Evolutionary conservation across 2,329 filamentous ascomycete genomes (phyloP).

Genomic region (Colletotrichum lupini): DNA sequence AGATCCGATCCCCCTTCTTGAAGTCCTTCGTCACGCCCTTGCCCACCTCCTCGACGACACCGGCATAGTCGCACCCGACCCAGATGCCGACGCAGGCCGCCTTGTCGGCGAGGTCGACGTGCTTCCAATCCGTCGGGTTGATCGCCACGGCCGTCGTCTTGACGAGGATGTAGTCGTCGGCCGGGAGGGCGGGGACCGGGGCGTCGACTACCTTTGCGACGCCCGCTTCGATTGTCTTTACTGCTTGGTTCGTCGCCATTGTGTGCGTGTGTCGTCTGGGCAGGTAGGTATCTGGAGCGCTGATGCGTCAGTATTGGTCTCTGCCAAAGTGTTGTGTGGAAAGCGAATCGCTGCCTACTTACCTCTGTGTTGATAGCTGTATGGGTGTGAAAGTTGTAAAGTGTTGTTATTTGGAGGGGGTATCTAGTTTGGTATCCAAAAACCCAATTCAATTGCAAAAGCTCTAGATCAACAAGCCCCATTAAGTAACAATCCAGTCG

Average conservation of each 20-base stretch:
- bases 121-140: conserved; percentile 52
- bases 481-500: background rate
- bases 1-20: conserved; percentile 59
- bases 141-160: conserved; percentile 49
- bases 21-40: conserved; percentile 53
- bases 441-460: background rate
- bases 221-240: conserved; percentile 33
- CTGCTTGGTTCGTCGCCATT: conserved; percentile 35
- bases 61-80: conserved; percentile 59
- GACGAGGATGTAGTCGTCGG: conserved; percentile 46
- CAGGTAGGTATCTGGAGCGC: background rate
- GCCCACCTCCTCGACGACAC: conserved; percentile 59
- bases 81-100: conserved; percentile 37
- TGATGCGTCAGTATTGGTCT: background rate
- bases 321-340: too few species aligned
- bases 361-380: background rate
- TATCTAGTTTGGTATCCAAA: background rate
- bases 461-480: background rate
- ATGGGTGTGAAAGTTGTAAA: background rate
- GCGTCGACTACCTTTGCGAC: conserved; percentile 45
- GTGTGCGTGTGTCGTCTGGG: background rate
- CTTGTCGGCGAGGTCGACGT: conserved; percentile 40
- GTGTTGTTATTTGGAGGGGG: background rate
- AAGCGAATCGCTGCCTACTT: background rate
- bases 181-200: conserved; percentile 37